Conservation (phyloP, 2,329 filamentous ascomycete genomes). For the Parastagonospora avenae region DNA sequence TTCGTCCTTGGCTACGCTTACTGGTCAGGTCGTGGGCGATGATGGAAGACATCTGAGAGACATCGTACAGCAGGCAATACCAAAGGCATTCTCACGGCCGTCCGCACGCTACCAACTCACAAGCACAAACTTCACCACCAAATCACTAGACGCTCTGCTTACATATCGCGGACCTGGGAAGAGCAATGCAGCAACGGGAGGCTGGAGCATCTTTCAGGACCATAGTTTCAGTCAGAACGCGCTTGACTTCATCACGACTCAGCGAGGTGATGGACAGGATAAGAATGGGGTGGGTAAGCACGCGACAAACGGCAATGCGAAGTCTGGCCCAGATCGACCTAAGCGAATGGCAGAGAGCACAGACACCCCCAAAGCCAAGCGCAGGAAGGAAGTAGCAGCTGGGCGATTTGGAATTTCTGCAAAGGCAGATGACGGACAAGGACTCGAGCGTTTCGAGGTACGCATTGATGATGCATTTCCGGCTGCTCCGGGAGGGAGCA, state of each 20-base stretch:
- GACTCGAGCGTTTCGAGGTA: slow-evolving; percentile 56
- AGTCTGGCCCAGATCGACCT: slow-evolving; percentile 30
- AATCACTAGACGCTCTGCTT: slow-evolving; percentile 72
- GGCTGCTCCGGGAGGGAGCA: slow-evolving; percentile 7
- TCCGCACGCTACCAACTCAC: slow-evolving; percentile 73
- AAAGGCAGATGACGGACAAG: slow-evolving; percentile 42
- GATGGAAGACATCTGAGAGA: slow-evolving; percentile 64
- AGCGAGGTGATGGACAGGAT: slow-evolving; percentile 23
- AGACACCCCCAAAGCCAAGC: slow-evolving; percentile 54
- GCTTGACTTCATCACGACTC: slow-evolving; percentile 51
- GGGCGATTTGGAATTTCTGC: slow-evolving; percentile 70
- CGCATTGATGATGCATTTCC: slow-evolving; percentile 55
- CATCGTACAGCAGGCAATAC: slow-evolving; percentile 77
- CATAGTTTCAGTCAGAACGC: slow-evolving; percentile 59
- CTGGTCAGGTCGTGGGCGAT: slow-evolving; percentile 41
- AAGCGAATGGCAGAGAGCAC: slow-evolving; percentile 34
- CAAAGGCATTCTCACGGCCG: slow-evolving; percentile 79
- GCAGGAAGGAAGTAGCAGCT: slow-evolving; percentile 65
- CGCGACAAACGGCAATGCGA: slow-evolving; percentile 16
- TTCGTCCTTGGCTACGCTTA: slow-evolving; percentile 56
- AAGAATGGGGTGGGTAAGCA: slow-evolving; percentile 20
- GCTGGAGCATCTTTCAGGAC: slow-evolving; percentile 79
- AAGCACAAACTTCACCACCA: slow-evolving; percentile 70
- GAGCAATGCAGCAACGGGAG: slow-evolving; percentile 73
- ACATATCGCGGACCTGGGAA: slow-evolving; percentile 71